phyloP scores from a whole-genome alignment of 192 early-diverging fungal genomes.

The Martensiomyces pterosporus region DNA sequence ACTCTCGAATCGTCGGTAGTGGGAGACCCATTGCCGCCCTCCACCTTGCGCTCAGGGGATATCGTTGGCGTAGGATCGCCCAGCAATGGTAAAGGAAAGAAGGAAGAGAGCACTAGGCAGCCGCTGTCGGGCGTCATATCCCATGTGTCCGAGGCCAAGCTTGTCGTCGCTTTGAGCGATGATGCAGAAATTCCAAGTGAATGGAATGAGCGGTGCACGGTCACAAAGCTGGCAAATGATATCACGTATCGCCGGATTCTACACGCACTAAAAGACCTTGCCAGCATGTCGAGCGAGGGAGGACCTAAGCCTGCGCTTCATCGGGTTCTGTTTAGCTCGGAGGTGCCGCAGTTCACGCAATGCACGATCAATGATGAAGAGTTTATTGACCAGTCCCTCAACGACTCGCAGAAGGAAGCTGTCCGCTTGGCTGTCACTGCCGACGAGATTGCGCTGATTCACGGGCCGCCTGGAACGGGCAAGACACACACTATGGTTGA shows the following conservation, averaged over 20 bases:
- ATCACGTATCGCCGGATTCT: constrained; percentile 42
- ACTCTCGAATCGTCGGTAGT: constrained; percentile 61
- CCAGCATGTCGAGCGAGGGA: too few relatives aligned
- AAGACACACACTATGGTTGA: constrained; percentile 89
- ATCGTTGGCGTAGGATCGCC: constrained; percentile 65
- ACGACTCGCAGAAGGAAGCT: constrained; percentile 68
- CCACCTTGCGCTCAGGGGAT: constrained; percentile 63
- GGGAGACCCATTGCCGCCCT: constrained; percentile 55
- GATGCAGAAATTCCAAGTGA: constrained; percentile 54
- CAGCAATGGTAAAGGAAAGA: not conserved
- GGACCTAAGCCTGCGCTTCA: constrained; percentile 7
- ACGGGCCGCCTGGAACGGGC: constrained; percentile 87
- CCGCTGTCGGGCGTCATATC: constrained; percentile 54
- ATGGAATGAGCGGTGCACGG: constrained; percentile 57
- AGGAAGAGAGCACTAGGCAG: not conserved
- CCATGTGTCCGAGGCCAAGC: constrained; percentile 52
- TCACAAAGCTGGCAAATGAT: constrained; percentile 55
- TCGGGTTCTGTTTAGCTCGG: constrained; percentile 43
- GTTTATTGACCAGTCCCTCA: constrained; percentile 61
- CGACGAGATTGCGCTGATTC: constrained; percentile 67
- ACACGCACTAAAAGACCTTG: constrained; percentile 28
- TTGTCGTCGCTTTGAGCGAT: constrained; percentile 62
- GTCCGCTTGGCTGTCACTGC: constrained; percentile 59
- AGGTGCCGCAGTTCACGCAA: constrained; percentile 26
- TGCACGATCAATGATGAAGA: constrained; percentile 19